Evolutionary conservation across 768 basidiomycete genomes (phyloP).

Genomic region (Trametes maxima): DNA sequence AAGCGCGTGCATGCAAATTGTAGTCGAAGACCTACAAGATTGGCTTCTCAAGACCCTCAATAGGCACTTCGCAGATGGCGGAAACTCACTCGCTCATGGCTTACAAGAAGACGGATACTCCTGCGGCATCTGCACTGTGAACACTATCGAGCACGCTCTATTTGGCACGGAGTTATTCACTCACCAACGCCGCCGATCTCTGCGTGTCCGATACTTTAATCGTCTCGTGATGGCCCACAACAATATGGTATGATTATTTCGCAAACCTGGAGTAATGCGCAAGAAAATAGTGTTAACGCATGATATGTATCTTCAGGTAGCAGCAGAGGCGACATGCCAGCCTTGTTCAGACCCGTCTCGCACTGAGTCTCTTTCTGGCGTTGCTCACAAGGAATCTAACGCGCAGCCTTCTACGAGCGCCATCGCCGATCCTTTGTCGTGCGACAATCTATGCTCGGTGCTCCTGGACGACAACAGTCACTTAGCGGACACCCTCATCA

Average conservation of each 20-base stretch:
- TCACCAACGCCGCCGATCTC: background rate
- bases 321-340: too few species aligned
- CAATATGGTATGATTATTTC: background rate
- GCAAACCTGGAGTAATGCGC: too few species aligned
- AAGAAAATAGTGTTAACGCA: too few species aligned
- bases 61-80: background rate
- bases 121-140: conserved; percentile 23
- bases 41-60: background rate
- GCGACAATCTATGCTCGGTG: too few species aligned
- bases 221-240: background rate
- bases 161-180: conserved; percentile 11
- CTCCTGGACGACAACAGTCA: too few species aligned
- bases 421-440: too few species aligned
- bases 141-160: conserved; percentile 12
- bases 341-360: too few species aligned
- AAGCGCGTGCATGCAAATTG: background rate
- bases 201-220: conserved; percentile 1
- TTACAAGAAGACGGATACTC: conserved; percentile 14
- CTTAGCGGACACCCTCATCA: too few species aligned
- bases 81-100: conserved; percentile 4
- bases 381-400: too few species aligned
- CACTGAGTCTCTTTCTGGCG: too few species aligned
- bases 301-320: too few species aligned
- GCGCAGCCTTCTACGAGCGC: too few species aligned
- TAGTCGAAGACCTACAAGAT: background rate